phyloP scores from a whole-genome alignment of 768 basidiomycete species.

The Boletus rex-veris region DNA sequence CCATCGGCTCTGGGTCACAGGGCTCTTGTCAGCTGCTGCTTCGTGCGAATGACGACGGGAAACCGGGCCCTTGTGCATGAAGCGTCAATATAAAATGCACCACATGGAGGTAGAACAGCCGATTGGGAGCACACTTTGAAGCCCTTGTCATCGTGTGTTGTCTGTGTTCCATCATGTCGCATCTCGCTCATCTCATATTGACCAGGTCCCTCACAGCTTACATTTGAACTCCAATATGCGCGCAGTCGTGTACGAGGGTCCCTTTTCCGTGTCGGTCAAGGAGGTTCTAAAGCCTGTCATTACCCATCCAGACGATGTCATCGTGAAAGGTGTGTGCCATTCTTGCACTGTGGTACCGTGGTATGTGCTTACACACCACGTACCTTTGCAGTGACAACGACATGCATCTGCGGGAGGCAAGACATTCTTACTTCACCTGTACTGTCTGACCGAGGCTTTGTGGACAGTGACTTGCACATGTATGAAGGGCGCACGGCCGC shows the following conservation, averaged over 20 bases:
- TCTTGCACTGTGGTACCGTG: not conserved
- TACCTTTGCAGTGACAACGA: slow-evolving; percentile 1
- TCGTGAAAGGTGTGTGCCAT: not conserved
- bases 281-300: slow-evolving; percentile 4
- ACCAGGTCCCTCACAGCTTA: too few species aligned
- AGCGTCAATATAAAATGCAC: too few species aligned
- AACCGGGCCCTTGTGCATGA: too few species aligned
- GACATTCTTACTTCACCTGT: not conserved
- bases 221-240: too few species aligned
- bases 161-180: too few species aligned
- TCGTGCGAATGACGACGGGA: not conserved
- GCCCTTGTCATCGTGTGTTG: too few species aligned
- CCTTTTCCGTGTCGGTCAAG: slow-evolving; percentile 1
- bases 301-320: slow-evolving; percentile 3
- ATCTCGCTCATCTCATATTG: too few species aligned
- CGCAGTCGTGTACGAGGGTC: slow-evolving; percentile 3
- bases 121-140: too few species aligned
- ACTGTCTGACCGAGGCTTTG: not conserved
- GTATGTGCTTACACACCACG: not conserved
- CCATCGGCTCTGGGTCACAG: too few species aligned
- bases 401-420: slow-evolving; percentile 3
- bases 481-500: not conserved
- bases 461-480: not conserved
- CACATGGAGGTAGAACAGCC: too few species aligned
- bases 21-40: not conserved